Evolutionary conservation across 2,329 filamentous ascomycete species (phyloP).

Genomic region (Capronia americana): DNA sequence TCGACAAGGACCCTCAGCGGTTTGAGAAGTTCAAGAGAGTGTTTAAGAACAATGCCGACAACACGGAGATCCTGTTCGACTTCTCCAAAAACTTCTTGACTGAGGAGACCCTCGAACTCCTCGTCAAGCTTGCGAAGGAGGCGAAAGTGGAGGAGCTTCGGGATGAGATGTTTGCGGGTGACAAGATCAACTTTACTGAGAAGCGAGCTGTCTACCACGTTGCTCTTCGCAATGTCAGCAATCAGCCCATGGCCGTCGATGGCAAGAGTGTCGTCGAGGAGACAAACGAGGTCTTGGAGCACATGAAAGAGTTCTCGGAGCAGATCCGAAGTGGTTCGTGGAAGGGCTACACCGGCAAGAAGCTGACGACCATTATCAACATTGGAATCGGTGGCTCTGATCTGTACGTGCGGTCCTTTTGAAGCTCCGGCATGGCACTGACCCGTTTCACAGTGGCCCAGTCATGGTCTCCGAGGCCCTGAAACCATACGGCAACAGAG

Average conservation of each 20-base stretch:
- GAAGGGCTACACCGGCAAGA: conserved; percentile 98
- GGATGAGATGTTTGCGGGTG: conserved; percentile 95
- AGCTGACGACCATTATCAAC: conserved; percentile 95
- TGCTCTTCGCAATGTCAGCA: conserved; percentile 87
- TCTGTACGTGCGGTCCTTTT: conserved; percentile 68
- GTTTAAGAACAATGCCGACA: conserved; percentile 79
- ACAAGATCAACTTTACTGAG: conserved; percentile 99
- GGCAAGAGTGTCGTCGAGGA: conserved; percentile 92
- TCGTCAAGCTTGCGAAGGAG: conserved; percentile 90
- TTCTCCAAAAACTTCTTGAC: conserved; percentile 99
- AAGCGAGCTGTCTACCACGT: conserved; percentile 94
- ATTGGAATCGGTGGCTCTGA: conserved; percentile 98
- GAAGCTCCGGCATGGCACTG: conserved; percentile 40
- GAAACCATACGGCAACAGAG: conserved; percentile 87
- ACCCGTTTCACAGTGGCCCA: conserved; percentile 69
- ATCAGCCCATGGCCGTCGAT: conserved; percentile 81
- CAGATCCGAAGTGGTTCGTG: conserved; percentile 92
- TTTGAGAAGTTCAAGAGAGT: conserved; percentile 89
- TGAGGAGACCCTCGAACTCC: conserved; percentile 84
- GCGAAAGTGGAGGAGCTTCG: conserved; percentile 90
- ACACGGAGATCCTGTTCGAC: conserved; percentile 91
- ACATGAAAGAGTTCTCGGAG: conserved; percentile 99
- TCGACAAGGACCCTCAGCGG: conserved; percentile 83
- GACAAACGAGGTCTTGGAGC: conserved; percentile 87
- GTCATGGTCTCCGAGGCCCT: conserved; percentile 99